Evolutionary conservation across 768 basidiomycete species (phyloP), one percentile per base, ranked within the genome.

Genomic region (Russula abietina): DNA sequence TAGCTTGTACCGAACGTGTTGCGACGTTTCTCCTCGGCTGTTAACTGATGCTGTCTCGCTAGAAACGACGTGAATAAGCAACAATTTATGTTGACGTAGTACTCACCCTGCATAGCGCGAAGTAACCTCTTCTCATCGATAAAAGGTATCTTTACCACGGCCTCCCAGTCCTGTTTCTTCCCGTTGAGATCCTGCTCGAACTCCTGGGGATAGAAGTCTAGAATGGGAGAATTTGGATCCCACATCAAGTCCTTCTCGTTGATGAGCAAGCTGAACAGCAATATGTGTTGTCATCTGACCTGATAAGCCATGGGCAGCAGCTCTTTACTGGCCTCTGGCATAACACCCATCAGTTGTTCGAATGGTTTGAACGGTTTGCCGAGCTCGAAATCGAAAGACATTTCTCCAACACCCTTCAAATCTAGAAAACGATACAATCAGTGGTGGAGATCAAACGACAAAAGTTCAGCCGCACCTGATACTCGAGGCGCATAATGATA

Each of bases 161-260:
- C 96, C 73, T 99, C 97, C 97, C 97, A 99, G 28, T 98, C 96
- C 68, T 89, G 87, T 73, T 94, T 98, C 82, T 99, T 99, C 36
- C 97, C 97, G 68, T 99, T 98, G 71, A 97, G 75, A 76, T 99
- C 97, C 67, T 83, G 85, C 67, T 92, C 93, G 67, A 98, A 98
- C 57, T 93, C 87, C 17, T 79, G 67, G 2, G 97, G 97, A 72
- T 99, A 99, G 77, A 98, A 98, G 71, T 96, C 92, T 53, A 92
- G 72, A 68, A 99, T 97, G 0, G 92, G 83, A 3, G 96, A 98
- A 64, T 81, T 86, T 2, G 83, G 74, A 66, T 88, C 85, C 65
- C 79, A 85, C 96, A 98, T 97, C 50, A 98, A 77, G 67, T 97
- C 93, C 92, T 95, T 68, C 24, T 32, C 61, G 17, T 16, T 39